A percentile compares a stretch with the other conserved stretches of the same genome.
These are phyloP conservation scores for Penicillium thymicola DNA, from an alignment of 2,329 filamentous ascomycete species.

Conservation along the genomic window DNA sequence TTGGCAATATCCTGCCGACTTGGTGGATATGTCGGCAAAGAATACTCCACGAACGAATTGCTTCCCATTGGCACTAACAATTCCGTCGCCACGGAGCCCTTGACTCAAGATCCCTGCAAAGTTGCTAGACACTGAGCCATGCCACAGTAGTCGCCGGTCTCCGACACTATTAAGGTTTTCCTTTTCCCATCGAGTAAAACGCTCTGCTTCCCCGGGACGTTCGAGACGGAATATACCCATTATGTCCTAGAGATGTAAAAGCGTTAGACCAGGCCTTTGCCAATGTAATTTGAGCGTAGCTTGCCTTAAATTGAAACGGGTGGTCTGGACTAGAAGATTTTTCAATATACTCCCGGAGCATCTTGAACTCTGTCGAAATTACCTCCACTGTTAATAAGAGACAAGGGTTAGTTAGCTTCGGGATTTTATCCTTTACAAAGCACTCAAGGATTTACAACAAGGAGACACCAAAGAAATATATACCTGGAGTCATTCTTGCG, in stretches of 20 bases:
- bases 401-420: background rate
- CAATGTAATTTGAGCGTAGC: background rate
- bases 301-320: background rate
- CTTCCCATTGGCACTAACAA: background rate
- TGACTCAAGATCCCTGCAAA: slow-evolving; percentile 16
- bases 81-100: slow-evolving; percentile 8
- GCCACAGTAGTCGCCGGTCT: slow-evolving; percentile 15
- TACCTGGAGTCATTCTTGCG: slow-evolving; percentile 6
- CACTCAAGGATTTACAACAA: background rate
- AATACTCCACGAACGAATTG: slow-evolving; percentile 8
- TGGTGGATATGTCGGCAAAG: slow-evolving; percentile 14
- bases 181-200: slow-evolving; percentile 4
- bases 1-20: slow-evolving; percentile 9
- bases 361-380: background rate
- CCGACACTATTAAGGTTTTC: background rate
- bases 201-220: slow-evolving; percentile 11
- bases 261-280: background rate
- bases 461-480: background rate
- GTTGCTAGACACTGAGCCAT: slow-evolving; percentile 9
- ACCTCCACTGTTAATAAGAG: background rate
- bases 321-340: background rate
- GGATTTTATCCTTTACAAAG: background rate
- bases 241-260: background rate
- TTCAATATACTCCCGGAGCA: slow-evolving; percentile 3
- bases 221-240: slow-evolving; percentile 13